Evolutionary conservation across 176 grass and related monocot species (phyloP), one percentile per base, ranked within the genome.

Genomic region (Aegilops sharonensis): DNA sequence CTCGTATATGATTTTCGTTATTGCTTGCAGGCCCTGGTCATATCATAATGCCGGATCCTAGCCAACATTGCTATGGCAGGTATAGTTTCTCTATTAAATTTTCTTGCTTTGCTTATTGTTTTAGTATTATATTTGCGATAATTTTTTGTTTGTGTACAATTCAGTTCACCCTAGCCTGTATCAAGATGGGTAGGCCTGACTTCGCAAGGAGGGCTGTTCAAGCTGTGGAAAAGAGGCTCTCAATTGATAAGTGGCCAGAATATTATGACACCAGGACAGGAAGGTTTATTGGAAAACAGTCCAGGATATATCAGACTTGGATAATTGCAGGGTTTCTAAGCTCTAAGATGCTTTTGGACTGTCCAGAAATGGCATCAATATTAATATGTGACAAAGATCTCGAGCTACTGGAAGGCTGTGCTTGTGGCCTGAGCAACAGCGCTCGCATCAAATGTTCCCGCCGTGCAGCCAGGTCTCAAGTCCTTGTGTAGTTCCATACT

Each of bases 11-110:
- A 78, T 24, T 18, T 75, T 34, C 27, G 50, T 83, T 47, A 36
- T 54, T 82, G 59, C 47, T 29, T 94, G 85, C 91, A 98, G 97
- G 75, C 91, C 94, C 74, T 98, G 97, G 97, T 98, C 92, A 1
- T 95, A 99, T 85, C 94, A 96, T 75, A 99, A 99, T 78, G 94
- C 92, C 54, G 90, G 97, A 73, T 94, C 97, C 73, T 96, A 92
- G 97, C 97, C 97, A 64, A 99, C 94, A 24, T 82, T 96, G 83
- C 78, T 94, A 61, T 99, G 97, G 97, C 92, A 94, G 97, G 97
- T 99, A 88, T 18, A 59, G 24, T 34, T 77, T 64, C 62, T 7
- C 50, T 76, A 7, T 73, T 69, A 40, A 30, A 18, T 50, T 79
- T 39, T 37, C 34, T 32, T 75, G 18, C 8, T 64, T 32, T 69